Evolutionary conservation across 2,329 filamentous ascomycete species (phyloP), one percentile per base, ranked within the genome.

Genomic region (Beauveria brongniartii): DNA sequence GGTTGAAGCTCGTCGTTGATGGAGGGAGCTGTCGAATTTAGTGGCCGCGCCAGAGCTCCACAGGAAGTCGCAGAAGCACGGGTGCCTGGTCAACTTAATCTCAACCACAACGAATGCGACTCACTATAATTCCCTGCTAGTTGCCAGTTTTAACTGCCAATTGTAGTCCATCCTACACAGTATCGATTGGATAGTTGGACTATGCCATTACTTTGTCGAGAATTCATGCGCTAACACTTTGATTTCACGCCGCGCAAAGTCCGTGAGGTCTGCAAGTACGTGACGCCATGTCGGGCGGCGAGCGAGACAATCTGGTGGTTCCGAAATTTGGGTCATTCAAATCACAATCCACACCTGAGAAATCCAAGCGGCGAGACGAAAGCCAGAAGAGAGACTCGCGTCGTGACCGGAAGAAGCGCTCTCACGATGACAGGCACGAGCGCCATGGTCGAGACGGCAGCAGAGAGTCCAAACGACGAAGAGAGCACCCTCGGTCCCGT

Each of bases 251-350:
- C 40, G 40, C 48, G 40, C 44, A n/a, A 53, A 59, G 48, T 24
- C n/a, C 22, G 37, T n/a, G 28, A 8, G 28, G 24, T 37, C 37
- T 5, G 37, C n/a, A 26, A 18, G 2, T 5, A 47, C 47, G 24
- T 28, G 57, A 53, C 65, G 64, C 59, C 55, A 74, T 73, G 69
- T 66, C 70, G 28, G 63, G 62, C 48, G 66, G 66, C 51, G 67
- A 69, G 50, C 66, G 68, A 43, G 64, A 64, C 40, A 66, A 65
- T 51, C 48, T 66, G 41, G 62, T 66, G 28, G 78, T 89, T 24
- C 89, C 90, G 10, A 91, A 86, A 67, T 92, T 93, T 69, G 79
- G 84, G 22, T 92, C 89, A 64, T 93, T 92, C 76, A 86, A 82
- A 66, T 22, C 83, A 10, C 62, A 64, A 34, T 14, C 52, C 8